Conservation (phyloP, 2,329 filamentous ascomycete species). For the Diatrype stigma region DNA sequence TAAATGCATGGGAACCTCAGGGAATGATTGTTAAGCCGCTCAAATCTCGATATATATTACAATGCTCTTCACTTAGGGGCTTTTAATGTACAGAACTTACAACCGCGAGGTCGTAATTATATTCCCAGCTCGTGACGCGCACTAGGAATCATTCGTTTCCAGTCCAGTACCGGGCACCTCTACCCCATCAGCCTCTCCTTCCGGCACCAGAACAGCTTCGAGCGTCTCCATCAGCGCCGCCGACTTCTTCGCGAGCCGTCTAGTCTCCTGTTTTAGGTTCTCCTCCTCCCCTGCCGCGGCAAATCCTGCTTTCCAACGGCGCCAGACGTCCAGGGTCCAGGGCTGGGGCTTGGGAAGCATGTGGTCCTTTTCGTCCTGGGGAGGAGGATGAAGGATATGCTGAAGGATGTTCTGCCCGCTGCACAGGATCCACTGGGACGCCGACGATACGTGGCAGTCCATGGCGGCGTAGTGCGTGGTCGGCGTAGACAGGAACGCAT, state of each 20-base stretch:
- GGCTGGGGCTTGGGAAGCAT: neutral
- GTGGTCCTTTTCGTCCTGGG: neutral
- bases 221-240: neutral
- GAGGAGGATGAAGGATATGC: neutral
- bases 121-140: too few species aligned
- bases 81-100: too few species aligned
- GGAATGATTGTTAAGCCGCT: too few species aligned
- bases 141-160: too few species aligned
- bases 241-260: neutral
- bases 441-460: slow-evolving; percentile 2
- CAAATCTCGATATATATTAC: too few species aligned
- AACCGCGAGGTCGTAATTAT: too few species aligned
- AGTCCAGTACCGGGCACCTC: too few species aligned
- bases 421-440: slow-evolving; percentile 3
- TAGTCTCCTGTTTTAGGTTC: neutral
- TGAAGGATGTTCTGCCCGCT: slow-evolving; percentile 1
- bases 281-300: neutral
- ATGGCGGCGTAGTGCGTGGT: neutral
- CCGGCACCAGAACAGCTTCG: neutral
- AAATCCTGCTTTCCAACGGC: neutral
- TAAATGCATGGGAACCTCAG: too few species aligned
- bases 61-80: too few species aligned
- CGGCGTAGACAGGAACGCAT: slow-evolving; percentile 3
- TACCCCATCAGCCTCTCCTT: neutral
- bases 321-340: neutral